Conservation (phyloP, 306 rosid species). For the Argentina anserina region DNA sequence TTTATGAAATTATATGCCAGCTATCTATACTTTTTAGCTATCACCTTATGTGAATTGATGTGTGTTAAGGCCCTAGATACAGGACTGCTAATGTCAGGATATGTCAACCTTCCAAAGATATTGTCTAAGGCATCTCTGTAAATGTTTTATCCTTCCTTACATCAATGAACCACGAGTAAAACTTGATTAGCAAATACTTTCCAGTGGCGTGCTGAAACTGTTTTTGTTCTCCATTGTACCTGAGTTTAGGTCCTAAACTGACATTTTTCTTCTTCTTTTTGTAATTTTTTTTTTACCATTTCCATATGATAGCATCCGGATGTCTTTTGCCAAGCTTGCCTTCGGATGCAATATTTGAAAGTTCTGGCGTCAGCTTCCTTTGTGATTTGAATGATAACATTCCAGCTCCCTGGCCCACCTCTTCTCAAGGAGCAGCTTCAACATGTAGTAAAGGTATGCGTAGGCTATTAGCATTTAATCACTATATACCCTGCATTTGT, state of each 20-base stretch:
- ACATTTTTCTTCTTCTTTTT: conserved; percentile 19
- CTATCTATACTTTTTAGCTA: background rate
- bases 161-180: background rate
- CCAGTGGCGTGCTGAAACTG: background rate
- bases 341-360: conserved; percentile 83
- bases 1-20: background rate
- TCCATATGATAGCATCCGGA: conserved; percentile 74
- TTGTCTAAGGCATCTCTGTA: background rate
- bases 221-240: background rate
- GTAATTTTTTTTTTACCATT: too few relatives aligned
- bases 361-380: conserved; percentile 78
- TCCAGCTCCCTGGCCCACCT: conserved; percentile 93
- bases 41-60: background rate
- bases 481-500: background rate
- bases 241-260: conserved; percentile 2
- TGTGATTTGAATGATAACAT: conserved; percentile 96
- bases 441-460: conserved; percentile 77
- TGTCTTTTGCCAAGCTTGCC: conserved; percentile 95
- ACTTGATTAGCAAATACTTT: background rate
- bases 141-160: background rate
- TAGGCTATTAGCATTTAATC: conserved; percentile 8
- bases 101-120: background rate
- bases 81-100: background rate
- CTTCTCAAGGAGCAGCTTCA: conserved; percentile 57
- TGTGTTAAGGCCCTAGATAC: background rate